Evolutionary conservation across 2,329 filamentous ascomycete species (phyloP), one percentile per base, ranked within the genome.

Genomic region (Colletotrichum tropicicola): DNA sequence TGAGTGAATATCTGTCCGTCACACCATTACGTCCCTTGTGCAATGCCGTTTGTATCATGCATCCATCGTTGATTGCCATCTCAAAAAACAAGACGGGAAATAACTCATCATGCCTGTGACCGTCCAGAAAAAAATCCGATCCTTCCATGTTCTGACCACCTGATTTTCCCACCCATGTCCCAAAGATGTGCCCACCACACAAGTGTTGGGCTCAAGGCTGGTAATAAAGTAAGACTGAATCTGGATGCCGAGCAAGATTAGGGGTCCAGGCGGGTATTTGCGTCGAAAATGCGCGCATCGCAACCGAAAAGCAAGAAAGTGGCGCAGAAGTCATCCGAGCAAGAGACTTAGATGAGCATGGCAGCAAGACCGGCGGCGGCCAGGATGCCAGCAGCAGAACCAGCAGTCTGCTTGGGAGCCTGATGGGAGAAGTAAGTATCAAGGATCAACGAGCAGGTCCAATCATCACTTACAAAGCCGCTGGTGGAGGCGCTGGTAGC

Each of bases 341-440:
- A 23, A 5, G 17, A 58, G 10, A 15, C 53, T 81, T 83, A 86
- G 64, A 86, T 78, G 64, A 86, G 74, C 65, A 84, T 70, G 66
- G 78, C 81, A 41, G 81, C 83, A 47, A 86, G 64, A 71, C 83
- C 84, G 19, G 82, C 83, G 21, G 80, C 83, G 54, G 82, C 83
- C 41, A 86, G 66, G 51, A 85, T 68, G 60, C 82, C 84, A 27
- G 73, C 72, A 41, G 69, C 70, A 21, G 83, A 82, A 37, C 79
- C 82, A 60, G 78, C 80, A 51, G 83, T 84, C 70, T 76, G 58
- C 53, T 68, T 68, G 57, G 51, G 52, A 37, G 60, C 56, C 65
- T 68, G 12, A 21, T 32, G n/a, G 5, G 13, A 17, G 3, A 19
- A 30, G 32, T 68, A 10, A 68, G 43, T 51, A n/a, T 21, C 19